Evolutionary conservation across 169 alveolate genomes (phyloP).

Genomic region (Theileria orientalis): DNA sequence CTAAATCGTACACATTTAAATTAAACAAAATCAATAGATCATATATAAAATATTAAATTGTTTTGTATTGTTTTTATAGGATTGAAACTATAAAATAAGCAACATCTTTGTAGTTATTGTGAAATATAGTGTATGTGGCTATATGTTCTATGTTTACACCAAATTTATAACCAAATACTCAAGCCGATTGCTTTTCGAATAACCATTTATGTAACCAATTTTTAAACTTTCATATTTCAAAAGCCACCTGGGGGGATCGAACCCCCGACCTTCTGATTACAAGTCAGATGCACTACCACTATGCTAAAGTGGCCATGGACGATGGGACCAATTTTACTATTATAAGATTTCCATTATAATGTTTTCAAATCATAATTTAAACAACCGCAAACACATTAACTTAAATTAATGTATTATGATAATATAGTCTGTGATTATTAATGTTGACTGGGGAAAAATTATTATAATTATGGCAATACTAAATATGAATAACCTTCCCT

Average conservation of each 20-base stretch:
- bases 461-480: neutral
- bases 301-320: slow-evolving; percentile 85
- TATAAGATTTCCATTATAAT: neutral
- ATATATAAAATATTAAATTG: no score
- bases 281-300: slow-evolving; percentile 90
- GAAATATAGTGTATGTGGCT: no score
- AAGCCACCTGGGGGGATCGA: slow-evolving; percentile 91
- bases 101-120: no score
- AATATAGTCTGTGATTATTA: no score
- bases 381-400: no score
- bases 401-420: no score
- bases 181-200: neutral
- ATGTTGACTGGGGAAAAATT: neutral
- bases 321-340: neutral
- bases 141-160: neutral
- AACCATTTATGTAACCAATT: no score
- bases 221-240: no score
- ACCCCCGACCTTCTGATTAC: slow-evolving; percentile 91
- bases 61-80: no score
- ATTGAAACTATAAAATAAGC: no score
- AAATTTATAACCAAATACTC: neutral
- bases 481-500: neutral
- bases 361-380: slow-evolving; percentile 1
- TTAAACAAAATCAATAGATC: neutral
- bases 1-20: no score